Conservation (phyloP, 2,329 filamentous ascomycete genomes). For the Trichoderma afroharzianum region DNA sequence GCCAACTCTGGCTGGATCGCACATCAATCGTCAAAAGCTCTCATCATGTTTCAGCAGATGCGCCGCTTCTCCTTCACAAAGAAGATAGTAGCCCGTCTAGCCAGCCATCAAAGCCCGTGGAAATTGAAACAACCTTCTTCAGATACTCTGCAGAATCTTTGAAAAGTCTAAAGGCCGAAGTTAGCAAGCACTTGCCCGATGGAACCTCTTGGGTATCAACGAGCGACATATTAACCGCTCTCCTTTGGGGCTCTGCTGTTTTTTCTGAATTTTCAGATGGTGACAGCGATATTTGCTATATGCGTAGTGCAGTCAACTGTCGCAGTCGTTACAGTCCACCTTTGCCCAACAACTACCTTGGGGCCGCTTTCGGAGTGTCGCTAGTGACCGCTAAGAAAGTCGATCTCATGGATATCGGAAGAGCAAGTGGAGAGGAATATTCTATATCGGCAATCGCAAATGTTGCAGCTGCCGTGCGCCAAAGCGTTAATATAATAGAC, state of each 20-base stretch:
- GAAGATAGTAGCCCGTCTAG: neutral
- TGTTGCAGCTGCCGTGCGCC: neutral
- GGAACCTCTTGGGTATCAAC: constrained; percentile 5
- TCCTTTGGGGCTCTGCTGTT: neutral
- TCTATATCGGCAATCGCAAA: neutral
- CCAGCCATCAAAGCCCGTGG: neutral
- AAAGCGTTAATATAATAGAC: neutral
- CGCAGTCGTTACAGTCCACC: neutral
- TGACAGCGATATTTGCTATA: neutral
- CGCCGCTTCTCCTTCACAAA: constrained; percentile 2
- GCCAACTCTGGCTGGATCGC: neutral
- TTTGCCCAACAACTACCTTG: neutral
- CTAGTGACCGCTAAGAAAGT: neutral
- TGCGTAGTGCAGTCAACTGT: constrained; percentile 4
- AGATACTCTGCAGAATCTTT: constrained; percentile 1
- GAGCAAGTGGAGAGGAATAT: neutral
- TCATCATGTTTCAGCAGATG: neutral
- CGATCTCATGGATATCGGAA: neutral
- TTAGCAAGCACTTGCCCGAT: neutral
- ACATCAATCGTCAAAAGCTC: neutral
- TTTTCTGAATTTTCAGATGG: neutral
- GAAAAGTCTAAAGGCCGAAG: neutral
- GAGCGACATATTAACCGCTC: neutral
- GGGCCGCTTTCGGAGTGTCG: constrained; percentile 1
- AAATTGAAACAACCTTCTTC: neutral